Conservation (phyloP, 768 basidiomycete species). For the Suillus decipiens region DNA sequence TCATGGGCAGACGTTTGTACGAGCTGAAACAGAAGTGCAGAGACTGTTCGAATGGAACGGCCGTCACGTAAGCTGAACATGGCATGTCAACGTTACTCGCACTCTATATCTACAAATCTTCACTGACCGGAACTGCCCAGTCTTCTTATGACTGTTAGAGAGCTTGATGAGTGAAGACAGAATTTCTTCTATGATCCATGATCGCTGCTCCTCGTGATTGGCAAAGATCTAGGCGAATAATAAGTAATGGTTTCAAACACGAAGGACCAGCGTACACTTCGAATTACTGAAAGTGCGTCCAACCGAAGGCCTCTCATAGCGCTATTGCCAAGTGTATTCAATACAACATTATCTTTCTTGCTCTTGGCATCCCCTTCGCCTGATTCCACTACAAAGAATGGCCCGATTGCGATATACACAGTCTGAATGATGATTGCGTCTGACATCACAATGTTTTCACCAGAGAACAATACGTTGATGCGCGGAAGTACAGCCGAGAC, state of each 20-base stretch:
- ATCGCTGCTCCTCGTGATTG: conserved; percentile 85
- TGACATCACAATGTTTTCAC: conserved; percentile 71
- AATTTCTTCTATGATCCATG: conserved; percentile 99
- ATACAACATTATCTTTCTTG: conserved; percentile 56
- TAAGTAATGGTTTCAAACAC: conserved; percentile 11
- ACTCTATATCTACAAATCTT: not conserved
- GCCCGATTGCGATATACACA: conserved; percentile 91
- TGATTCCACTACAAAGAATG: conserved; percentile 86
- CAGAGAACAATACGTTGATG: conserved; percentile 72
- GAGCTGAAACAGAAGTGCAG: conserved; percentile 91
- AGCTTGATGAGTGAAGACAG: conserved; percentile 86
- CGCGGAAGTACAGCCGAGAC: conserved; percentile 71
- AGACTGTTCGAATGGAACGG: conserved; percentile 88
- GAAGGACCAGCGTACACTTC: conserved; percentile 60
- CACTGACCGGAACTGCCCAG: conserved; percentile 82
- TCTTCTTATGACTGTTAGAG: conserved; percentile 86
- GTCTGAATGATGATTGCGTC: conserved; percentile 91
- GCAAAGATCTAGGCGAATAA: conserved; percentile 72
- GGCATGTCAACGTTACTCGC: not conserved
- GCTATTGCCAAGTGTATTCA: conserved; percentile 70
- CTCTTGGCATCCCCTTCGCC: conserved; percentile 56
- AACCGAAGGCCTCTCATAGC: conserved; percentile 82
- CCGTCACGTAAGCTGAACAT: conserved; percentile 81
- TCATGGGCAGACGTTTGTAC: conserved; percentile 94
- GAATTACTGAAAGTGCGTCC: conserved; percentile 80